Evolutionary conservation across 306 rosid genomes (phyloP).

Genomic region (Gleditsia sinensis): DNA sequence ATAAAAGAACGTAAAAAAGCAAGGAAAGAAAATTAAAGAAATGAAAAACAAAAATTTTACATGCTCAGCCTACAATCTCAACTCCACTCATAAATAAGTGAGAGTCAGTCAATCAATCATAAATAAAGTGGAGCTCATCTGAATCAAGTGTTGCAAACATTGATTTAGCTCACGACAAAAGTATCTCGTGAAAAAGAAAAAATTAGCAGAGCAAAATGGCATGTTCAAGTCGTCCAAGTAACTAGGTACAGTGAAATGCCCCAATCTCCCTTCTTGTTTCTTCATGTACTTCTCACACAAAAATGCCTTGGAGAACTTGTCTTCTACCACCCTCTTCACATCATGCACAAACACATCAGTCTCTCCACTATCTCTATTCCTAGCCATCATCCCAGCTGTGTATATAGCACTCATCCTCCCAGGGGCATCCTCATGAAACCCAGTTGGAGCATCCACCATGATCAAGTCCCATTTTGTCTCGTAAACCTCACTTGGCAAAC

Average conservation of each 20-base stretch:
- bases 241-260: slow-evolving; percentile 71
- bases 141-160: too few species aligned
- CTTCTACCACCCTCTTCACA: slow-evolving; percentile 73
- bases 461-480: slow-evolving; percentile 76
- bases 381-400: slow-evolving; percentile 79
- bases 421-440: slow-evolving; percentile 64
- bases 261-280: slow-evolving; percentile 66
- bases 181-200: too few species aligned
- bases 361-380: slow-evolving; percentile 49
- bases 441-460: slow-evolving; percentile 89
- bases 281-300: slow-evolving; percentile 58
- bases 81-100: too few species aligned
- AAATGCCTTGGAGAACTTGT: slow-evolving; percentile 60
- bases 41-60: too few species aligned
- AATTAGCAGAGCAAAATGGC: slow-evolving; percentile 65
- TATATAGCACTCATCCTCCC: slow-evolving; percentile 86
- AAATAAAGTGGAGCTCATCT: too few species aligned
- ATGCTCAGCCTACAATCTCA: too few species aligned
- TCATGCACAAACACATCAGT: slow-evolving; percentile 81
- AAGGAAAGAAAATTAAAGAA: too few species aligned
- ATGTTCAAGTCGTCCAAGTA: slow-evolving; percentile 39
- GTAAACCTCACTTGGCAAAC: slow-evolving; percentile 54
- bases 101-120: too few species aligned
- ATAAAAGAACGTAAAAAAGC: too few species aligned
- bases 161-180: too few species aligned